phyloP scores from a whole-genome alignment of 257 asterid species.

The Handroanthus guayacan region DNA sequence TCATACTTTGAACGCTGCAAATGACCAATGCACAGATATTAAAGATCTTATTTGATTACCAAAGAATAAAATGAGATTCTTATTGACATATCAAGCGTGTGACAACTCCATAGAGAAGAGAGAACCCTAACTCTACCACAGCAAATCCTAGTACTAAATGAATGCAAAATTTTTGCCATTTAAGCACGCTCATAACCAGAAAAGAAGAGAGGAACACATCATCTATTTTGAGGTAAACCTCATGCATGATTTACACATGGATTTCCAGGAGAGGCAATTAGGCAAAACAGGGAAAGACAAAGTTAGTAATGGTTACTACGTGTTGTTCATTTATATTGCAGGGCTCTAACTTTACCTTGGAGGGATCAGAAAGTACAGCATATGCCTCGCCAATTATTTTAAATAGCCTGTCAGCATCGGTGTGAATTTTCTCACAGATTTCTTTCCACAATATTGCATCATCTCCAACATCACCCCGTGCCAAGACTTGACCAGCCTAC shows the following conservation, averaged over 20 bases:
- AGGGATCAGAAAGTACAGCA: constrained; percentile 83
- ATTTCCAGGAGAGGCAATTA: neutral
- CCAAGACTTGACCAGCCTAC: constrained; percentile 85
- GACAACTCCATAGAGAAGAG: no score
- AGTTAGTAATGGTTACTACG: neutral
- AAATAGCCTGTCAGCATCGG: constrained; percentile 89
- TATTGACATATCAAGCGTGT: neutral
- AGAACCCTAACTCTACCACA: no score
- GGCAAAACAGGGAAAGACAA: neutral
- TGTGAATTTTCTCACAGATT: constrained; percentile 73
- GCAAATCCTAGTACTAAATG: no score
- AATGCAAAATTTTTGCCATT: no score
- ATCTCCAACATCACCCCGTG: constrained; percentile 68
- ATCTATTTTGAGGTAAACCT: no score
- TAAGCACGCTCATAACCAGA: no score
- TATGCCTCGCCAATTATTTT: constrained; percentile 96
- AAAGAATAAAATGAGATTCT: neutral
- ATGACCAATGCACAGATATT: constrained; percentile 9
- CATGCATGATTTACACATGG: no score
- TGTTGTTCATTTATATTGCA: neutral
- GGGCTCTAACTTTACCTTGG: constrained; percentile 57
- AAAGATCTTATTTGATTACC: neutral
- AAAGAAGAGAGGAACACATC: no score
- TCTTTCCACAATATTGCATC: constrained; percentile 79
- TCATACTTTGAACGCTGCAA: constrained; percentile 77